Evolutionary conservation across 1,139 yeast genomes (phyloP), one percentile per base, ranked within the genome.

Genomic region (Kazachstania sp.): DNA sequence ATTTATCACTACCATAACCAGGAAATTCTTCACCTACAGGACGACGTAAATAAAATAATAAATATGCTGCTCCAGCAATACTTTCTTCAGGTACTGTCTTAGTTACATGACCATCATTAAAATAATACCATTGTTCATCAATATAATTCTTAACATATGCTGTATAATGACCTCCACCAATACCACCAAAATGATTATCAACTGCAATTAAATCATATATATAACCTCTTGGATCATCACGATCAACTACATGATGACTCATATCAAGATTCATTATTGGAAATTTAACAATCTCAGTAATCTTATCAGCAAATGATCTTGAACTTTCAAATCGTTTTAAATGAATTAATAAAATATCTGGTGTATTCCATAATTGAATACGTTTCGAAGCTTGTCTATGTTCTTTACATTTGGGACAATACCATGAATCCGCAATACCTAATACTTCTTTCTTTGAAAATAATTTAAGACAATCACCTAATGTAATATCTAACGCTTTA

Each of bases 121-220:
- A 92, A 61, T 87, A 85, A 63, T 88, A 88, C 97, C 98, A 92
- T 54, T 80, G 73, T 30, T 71, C 69, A 58, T 86, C 95, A 44
- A 79, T 72, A 65, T 81, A 83, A 60, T 90, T 90, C 64, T 83
- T 83, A 1, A 78, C 97, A 57, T 80, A 83, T 0, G 97, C 87
- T 1, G 98, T 92, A 64, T 92, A 92, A 68, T 92, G 98, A 3
- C 98, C 98, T 7, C 98, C 98, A 1, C 97, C 97, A 31, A 92
- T 72, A 0, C 97, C 97, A 47, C 98, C 98, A 63, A 75, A 90
- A 63, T 92, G 98, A 64, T 90, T 90, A 63, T 90, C 97, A 26
- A 92, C 97, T 0, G 95, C 97, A 59, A 86, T 75, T 56, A 92
- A 71, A 63, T 92, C 98, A 64, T 92, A 92, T 0, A 86, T 64